Percentiles rank a stretch among this genome's conserved stretches.
These are phyloP conservation scores for Plasmodium vinckei DNA, from an alignment of 169 alveolate species.

Conservation along the genomic window DNA sequence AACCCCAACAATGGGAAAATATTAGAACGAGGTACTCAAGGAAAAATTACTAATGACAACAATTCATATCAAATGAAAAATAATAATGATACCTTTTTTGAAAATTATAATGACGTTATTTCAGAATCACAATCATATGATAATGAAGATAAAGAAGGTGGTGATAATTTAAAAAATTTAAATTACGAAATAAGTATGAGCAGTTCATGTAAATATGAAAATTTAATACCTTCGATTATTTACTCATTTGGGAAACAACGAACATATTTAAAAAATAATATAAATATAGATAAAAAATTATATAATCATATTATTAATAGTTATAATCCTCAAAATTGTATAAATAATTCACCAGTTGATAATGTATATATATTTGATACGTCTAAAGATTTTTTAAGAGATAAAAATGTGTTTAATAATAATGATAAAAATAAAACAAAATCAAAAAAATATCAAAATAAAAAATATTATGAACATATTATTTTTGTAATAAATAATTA, in stretches of 20 bases:
- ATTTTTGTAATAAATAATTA: slow-evolving; percentile 57
- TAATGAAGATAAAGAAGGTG: neutral
- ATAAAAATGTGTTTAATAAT: slow-evolving; percentile 31
- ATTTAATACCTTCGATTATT: slow-evolving; percentile 65
- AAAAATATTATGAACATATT: slow-evolving; percentile 62
- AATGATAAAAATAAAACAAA: slow-evolving; percentile 12
- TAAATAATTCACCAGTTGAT: slow-evolving; percentile 22
- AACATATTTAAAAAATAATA: slow-evolving; percentile 61
- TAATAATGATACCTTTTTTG: neutral
- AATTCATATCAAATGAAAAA: neutral
- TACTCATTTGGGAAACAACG: slow-evolving; percentile 71
- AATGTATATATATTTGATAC: slow-evolving; percentile 40
- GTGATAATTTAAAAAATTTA: slow-evolving; percentile 15
- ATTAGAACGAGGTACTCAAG: neutral
- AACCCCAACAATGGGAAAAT: neutral
- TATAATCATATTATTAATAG: slow-evolving; percentile 52
- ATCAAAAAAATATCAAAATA: slow-evolving; percentile 22
- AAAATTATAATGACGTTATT: neutral
- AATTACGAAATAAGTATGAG: slow-evolving; percentile 6
- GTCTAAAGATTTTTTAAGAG: slow-evolving; percentile 40
- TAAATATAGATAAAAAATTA: slow-evolving; percentile 44
- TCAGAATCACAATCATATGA: slow-evolving; percentile 2
- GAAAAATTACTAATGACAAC: neutral
- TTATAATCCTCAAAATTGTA: slow-evolving; percentile 7
- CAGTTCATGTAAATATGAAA: slow-evolving; percentile 41